These are phyloP conservation scores for Saccharomycopsis vini DNA, from an alignment of 805 yeast species.

Conservation along the genomic window DNA sequence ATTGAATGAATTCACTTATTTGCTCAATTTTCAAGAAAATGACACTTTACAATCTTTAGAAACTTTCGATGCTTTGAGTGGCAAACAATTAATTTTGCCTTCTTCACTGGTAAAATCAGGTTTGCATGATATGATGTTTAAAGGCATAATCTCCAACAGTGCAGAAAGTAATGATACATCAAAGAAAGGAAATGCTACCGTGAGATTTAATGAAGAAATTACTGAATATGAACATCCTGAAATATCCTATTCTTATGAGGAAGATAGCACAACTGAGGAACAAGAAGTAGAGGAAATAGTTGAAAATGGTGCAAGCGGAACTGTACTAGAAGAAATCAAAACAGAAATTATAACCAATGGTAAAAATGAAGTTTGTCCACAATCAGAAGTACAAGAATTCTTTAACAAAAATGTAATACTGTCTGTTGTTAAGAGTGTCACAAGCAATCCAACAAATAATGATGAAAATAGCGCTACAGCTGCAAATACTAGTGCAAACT, in stretches of 20 bases:
- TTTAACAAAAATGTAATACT: neutral
- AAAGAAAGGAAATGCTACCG: conserved; percentile 10
- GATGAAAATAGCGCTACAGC: neutral
- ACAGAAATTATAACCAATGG: neutral
- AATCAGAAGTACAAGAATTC: neutral
- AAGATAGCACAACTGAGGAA: neutral
- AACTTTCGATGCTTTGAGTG: neutral
- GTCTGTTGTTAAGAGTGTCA: neutral
- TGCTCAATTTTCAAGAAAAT: conserved; percentile 8
- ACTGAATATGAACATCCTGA: conserved; percentile 12
- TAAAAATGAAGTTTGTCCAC: neutral
- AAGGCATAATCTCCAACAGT: too few species aligned
- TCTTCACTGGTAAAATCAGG: conserved; percentile 9
- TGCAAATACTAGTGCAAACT: neutral
- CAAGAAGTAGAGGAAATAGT: conserved; percentile 3
- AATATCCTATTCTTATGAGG: conserved; percentile 2
- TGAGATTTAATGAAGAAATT: conserved; percentile 17
- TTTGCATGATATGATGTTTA: conserved; percentile 3
- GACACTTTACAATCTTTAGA: neutral
- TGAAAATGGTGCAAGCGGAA: too few species aligned
- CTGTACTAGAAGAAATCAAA: neutral
- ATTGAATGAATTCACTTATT: conserved; percentile 14
- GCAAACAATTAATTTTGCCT: conserved; percentile 1
- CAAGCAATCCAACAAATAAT: neutral
- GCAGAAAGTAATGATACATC: neutral